Evolutionary conservation across 2,329 filamentous ascomycete genomes (phyloP), one percentile per base, ranked within the genome.

Genomic region (Penicillium sp.): DNA sequence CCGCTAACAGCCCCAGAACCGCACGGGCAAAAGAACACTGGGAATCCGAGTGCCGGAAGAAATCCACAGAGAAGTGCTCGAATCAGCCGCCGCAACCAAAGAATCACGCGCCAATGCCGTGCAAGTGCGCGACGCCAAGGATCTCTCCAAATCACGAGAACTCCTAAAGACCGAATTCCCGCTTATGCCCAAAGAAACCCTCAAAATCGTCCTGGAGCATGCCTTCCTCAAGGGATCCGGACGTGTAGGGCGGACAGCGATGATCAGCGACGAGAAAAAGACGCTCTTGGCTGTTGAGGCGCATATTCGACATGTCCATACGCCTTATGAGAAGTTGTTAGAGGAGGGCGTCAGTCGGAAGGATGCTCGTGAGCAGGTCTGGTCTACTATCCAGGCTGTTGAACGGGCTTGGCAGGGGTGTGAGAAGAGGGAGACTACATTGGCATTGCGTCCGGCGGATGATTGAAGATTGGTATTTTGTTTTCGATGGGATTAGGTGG

Each of bases 1-100:
- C 17, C 12, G 4, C 50, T 58, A 49, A 59, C 48, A 25, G 10
- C 39, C 27, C 43, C 52, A 73, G 72, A 59, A 73, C 57, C 66
- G 65, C 42, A 53, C 64, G 36, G 70, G 67, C 33, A 74, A 72
- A 55, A 66, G 59, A 31, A 64, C 63, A 31, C 59, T 78, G 17
- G 80, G 80, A 15, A 70, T 83, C 21, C 76, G 78, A 39, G 73
- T 80, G 4, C 79, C 78, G 0, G 62, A 61, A 17, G 63, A 66
- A 7, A 73, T 81, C 23, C 64, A 79, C 53, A 53, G 64, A 7
- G 59, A 69, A 9, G 79, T 82, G 15, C 67, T 75, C 21, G 53
- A 66, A 29, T 67, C 70, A 38, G 77, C 78, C 0, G 69, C 72
- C 6, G 67, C 69, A 27, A 82, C 80, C 1, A 68, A 77, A 1